Percentiles rank a stretch among this genome's conserved stretches.
phyloP scores from a whole-genome alignment of 2,329 filamentous ascomycete genomes.

The Allantophomopsis lycopodina region DNA sequence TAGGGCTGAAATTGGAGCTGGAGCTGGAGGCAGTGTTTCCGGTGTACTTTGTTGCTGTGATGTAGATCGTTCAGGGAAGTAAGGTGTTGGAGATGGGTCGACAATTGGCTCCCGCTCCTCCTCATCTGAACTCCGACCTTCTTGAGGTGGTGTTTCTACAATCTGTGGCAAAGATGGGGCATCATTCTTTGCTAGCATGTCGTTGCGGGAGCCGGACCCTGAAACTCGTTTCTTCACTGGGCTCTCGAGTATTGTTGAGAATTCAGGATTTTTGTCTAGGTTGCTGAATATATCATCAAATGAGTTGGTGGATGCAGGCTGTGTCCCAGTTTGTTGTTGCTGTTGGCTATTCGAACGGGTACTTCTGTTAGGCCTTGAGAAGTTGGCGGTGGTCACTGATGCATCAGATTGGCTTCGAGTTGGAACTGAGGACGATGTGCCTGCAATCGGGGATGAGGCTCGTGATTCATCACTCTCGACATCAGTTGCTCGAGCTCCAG shows the following conservation, averaged over 20 bases:
- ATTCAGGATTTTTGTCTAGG: neutral
- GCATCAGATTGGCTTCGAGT: no score
- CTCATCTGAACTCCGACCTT: conserved; percentile 4
- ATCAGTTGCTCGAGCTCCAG: conserved; percentile 47
- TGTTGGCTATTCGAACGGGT: conserved; percentile 7
- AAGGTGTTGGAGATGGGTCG: conserved; percentile 5
- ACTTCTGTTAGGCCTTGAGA: conserved; percentile 37
- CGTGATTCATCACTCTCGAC: conserved; percentile 37
- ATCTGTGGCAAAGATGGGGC: conserved; percentile 36
- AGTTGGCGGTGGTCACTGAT: conserved; percentile 30
- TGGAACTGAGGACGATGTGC: conserved; percentile 7
- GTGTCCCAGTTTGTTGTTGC: conserved; percentile 5
- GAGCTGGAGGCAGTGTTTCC: neutral
- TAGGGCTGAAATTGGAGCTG: conserved; percentile 6
- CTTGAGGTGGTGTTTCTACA: conserved; percentile 45
- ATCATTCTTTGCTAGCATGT: neutral
- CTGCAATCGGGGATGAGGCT: conserved; percentile 30
- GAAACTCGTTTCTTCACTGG: neutral
- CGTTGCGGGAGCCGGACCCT: neutral
- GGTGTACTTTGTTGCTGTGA: conserved; percentile 27
- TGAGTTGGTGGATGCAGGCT: neutral
- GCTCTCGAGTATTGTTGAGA: neutral
- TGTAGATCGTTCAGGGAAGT: conserved; percentile 37
- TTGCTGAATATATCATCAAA: conserved; percentile 6
- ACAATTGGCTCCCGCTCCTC: conserved; percentile 4